Evolutionary conservation across 164 flowering plant genomes (phyloP), one percentile per base, ranked within the genome.

Genomic region (Sedum album): DNA sequence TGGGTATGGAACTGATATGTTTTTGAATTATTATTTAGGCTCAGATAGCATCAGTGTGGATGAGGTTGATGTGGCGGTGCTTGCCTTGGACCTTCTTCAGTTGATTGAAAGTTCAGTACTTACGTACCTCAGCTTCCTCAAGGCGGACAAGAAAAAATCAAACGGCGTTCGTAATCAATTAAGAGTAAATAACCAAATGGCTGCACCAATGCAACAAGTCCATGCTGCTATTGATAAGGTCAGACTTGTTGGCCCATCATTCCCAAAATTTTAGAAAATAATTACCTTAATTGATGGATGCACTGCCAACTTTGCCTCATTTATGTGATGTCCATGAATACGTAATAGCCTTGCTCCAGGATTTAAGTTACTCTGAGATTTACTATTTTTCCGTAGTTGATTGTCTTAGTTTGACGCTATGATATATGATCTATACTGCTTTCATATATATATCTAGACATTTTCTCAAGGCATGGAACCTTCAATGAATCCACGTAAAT

Each of bases 181-280:
- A 77, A 88, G 86, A 70, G 81, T 80, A 55, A 89, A 85, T 69
- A 88, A 74, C 73, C 90, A 80, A 65, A 71, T 73, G 70, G 83
- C 79, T 23, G 82, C 84, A 18, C 86, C 88, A 20, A 81, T 91
- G 75, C 97, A 88, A 61, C 93, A 77, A 70, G 73, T 83, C 69
- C 88, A 82, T 69, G 82, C 88, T 35, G 76, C 82, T 69, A 86
- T 87, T 64, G 88, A 87, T 42, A 91, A 93, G 96, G 98, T 89
- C 71, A 35, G 15, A 11, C 15, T 3, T 44, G 4, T 14, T 13
- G 15, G 18, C 1, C 38, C 38, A 3, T 35, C 38, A 1, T 17
- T 11, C 5, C 48, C 46, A 41, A 11, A 2, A 41, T 11, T 41
- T 3, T 35, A 35, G 5, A 35, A 35, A 35, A 35, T 3, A 3